Evolutionary conservation across 495 filamentous ascomycete genomes (phyloP), one percentile per base, ranked within the genome.

Genomic region (Durotheca rogersii): DNA sequence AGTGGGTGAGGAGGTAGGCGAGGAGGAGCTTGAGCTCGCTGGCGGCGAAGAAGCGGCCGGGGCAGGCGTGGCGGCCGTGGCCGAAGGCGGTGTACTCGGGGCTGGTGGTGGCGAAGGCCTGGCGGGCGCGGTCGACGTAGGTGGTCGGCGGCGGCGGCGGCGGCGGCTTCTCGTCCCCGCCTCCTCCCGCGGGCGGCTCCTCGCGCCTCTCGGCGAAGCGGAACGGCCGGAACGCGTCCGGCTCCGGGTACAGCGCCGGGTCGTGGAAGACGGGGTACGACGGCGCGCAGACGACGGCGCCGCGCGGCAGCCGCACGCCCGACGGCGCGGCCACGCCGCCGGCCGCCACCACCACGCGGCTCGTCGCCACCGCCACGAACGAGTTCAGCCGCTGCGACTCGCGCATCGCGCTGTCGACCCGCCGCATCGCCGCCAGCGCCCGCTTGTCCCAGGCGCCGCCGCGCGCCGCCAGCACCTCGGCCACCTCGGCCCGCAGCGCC

Each of bases 401-500:
- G 16, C 71, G 62, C 47, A 72, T 31, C 12, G 47, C 37, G 51
- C 61, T 68, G 58, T 79, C 75, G 6, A 73, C 56, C 38, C 64
- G 70, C 9, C 65, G 49, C 62, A 79, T 70, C 30, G 59, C 43
- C 7, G 65, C 56, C 3, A 79, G 61, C 16, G 66, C 67, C 4
- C 61, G 62, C 62, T 76, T 78, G 38, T 71, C 69, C 72, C 72
- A 73, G 7, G 44, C 45, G 37, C 58, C 62, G 36, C 56, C 31
- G 44, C 67, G 47, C 12, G 52, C 60, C 0, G 60, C 51, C 1
- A 72, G 57, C 6, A 66, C 61, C 4, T 44, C n/a, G 7, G 39
- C 34, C 23, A 83, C 69, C 54, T 87, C 84, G 21, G 77, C 70
- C 3, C 81, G 70, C 1, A 86, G 63, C 10, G 65, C 65, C 3